Evolutionary conservation across 1,139 yeast species (phyloP), one percentile per base, ranked within the genome.

Genomic region (Protomyces arabidopsidicola): DNA sequence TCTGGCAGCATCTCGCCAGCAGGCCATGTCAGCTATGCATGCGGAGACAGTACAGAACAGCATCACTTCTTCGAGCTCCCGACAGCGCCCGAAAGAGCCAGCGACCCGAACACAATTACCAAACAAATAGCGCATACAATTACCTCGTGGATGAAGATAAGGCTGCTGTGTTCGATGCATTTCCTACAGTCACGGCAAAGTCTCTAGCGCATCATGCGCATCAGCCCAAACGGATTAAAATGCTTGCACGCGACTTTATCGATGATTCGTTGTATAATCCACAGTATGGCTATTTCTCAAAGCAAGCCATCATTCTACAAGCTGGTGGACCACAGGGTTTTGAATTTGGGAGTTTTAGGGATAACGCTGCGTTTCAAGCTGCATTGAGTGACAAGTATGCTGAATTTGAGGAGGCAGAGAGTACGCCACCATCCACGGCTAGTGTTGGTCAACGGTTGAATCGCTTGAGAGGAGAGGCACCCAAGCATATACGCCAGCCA

Each of bases 251-350:
- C 16, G 96, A 88, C 70, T 90, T 87, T 73, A 89, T 89, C 65
- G 96, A 89, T 69, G 96, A 89, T 72, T 86, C 95, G 20, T 76
- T 89, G 70, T 89, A 89, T 72, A 87, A 90, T 73, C 90, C 95
- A 0, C 72, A 80, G 67, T 90, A 89, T 72, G 96, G 96, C 0
- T 90, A 89, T 73, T 89, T 89, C 71, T 80, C 90, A 0, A 82
- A 84, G 50, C 71, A 70, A 36, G 72, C 69, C 2, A 62, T 60
- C 45, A 70, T 70, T 22, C 68, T 69, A 39, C 67, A 70, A n/a
- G 82, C 83, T 0, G 20, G 42, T 6, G 48, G 48, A 42, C 82
- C 79, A 27, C 74, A 78, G 54, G 88, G 88, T 0, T 84, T 85
- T 70, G 81, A 85, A 58, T 65, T 65, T 50, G 45, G 54, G 16